Conservation (phyloP, 179 eudicot species). For the Sideroxylon spinosum region DNA sequence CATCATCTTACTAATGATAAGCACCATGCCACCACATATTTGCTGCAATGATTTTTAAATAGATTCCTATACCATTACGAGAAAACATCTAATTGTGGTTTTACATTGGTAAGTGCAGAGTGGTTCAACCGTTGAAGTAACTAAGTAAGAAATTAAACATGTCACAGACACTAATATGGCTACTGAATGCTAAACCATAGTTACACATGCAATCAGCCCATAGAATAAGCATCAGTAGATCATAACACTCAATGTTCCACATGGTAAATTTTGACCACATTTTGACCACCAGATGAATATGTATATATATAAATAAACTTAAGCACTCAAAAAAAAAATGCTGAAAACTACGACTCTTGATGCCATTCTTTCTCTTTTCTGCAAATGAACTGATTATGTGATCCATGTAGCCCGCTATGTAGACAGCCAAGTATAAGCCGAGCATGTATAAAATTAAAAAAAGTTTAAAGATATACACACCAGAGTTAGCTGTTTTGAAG, state of each 20-base stretch:
- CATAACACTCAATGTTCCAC: background rate
- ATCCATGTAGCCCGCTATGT: background rate
- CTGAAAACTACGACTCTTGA: background rate
- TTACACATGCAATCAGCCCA: background rate
- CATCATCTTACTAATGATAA: too few species aligned
- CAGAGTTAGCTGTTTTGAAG: background rate
- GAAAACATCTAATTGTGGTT: background rate
- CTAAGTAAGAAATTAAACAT: background rate
- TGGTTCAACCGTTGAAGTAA: background rate
- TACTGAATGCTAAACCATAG: background rate
- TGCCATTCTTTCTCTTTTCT: background rate
- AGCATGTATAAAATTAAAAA: background rate
- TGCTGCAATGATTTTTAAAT: background rate
- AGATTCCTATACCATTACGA: too few species aligned
- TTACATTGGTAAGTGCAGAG: background rate
- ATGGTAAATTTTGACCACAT: background rate
- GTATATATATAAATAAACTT: background rate
- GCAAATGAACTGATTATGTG: background rate
- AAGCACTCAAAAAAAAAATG: background rate
- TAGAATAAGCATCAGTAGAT: background rate
- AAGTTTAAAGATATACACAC: background rate
- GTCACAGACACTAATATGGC: background rate
- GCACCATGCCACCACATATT: background rate
- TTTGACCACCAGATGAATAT: background rate
- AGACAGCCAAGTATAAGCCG: background rate